Conservation (phyloP, 192 early-diverging fungal species). For the Jimgerdemannia lactiflua region DNA sequence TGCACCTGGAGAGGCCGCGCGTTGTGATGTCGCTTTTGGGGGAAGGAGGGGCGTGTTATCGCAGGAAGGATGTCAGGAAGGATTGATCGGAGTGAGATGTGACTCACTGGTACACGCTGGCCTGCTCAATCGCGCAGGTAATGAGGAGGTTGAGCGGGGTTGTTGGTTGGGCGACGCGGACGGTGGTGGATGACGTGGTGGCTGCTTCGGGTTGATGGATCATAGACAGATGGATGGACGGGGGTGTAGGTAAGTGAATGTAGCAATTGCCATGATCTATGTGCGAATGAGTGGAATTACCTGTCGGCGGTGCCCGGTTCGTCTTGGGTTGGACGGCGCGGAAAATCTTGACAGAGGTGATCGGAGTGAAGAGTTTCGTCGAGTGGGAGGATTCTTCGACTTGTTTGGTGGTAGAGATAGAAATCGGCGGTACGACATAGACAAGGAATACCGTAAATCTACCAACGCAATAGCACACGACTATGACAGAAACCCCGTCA, state of each 20-base stretch:
- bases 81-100: background rate
- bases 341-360: slow-evolving; percentile 30
- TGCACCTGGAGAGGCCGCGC: slow-evolving; percentile 26
- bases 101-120: slow-evolving; percentile 45
- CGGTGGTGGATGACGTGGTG: too few relatives aligned
- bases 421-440: too few relatives aligned
- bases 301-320: background rate
- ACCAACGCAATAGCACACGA: background rate
- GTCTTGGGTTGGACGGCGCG: slow-evolving; percentile 1
- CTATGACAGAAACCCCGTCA: background rate
- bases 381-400: slow-evolving; percentile 21
- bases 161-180: too few relatives aligned
- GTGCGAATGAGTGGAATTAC: background rate
- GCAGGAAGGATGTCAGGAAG: background rate
- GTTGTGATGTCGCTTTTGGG: slow-evolving; percentile 34
- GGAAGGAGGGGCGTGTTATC: background rate
- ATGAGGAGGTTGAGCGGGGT: slow-evolving; percentile 40
- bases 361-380: slow-evolving; percentile 27
- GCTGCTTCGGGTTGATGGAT: too few relatives aligned
- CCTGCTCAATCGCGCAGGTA: slow-evolving; percentile 56
- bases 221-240: too few relatives aligned
- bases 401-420: background rate
- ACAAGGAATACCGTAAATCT: too few relatives aligned
- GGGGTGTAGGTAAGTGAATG: too few relatives aligned
- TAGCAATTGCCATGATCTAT: too few relatives aligned